Conservation (phyloP, 495 filamentous ascomycete species). For the Chaetomium tenue region DNA sequence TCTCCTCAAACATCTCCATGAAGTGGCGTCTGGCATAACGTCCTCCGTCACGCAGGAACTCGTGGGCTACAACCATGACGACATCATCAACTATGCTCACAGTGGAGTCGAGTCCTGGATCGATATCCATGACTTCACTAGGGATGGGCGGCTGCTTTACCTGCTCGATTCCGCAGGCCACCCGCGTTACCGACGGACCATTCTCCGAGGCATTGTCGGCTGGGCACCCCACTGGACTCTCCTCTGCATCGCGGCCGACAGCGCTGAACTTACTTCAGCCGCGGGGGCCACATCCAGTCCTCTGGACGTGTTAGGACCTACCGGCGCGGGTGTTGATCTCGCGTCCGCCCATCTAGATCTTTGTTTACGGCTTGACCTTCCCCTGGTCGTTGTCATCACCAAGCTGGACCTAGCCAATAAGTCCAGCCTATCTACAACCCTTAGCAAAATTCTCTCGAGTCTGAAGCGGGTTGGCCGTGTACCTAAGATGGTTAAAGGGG, state of each 20-base stretch:
- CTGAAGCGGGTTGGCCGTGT: constrained; percentile 72
- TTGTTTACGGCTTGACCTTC: constrained; percentile 73
- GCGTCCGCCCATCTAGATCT: constrained; percentile 81
- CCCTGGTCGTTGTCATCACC: constrained; percentile 78
- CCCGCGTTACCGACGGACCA: constrained; percentile 81
- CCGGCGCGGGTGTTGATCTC: constrained; percentile 56
- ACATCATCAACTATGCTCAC: constrained; percentile 82
- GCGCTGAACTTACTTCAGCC: constrained; percentile 48
- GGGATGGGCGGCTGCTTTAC: constrained; percentile 74
- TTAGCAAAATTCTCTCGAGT: constrained; percentile 70
- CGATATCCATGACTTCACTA: constrained; percentile 80
- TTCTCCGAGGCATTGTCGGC: constrained; percentile 80
- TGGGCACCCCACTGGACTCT: constrained; percentile 95
- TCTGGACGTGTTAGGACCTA: constrained; percentile 50
- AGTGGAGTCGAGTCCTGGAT: constrained; percentile 89
- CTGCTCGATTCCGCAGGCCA: constrained; percentile 89
- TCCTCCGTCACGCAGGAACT: constrained; percentile 92
- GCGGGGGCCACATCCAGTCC: constrained; percentile 44
- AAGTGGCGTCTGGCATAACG: constrained; percentile 85
- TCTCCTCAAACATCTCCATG: constrained; percentile 89
- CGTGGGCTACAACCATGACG: constrained; percentile 69
- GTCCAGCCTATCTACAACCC: constrained; percentile 60
- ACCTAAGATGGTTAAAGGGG: constrained; percentile 64
- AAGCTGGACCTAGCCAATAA: constrained; percentile 86
- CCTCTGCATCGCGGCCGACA: constrained; percentile 82